Evolutionary conservation across 768 basidiomycete genomes (phyloP).

Genomic region (Cyclocybe aegerita): DNA sequence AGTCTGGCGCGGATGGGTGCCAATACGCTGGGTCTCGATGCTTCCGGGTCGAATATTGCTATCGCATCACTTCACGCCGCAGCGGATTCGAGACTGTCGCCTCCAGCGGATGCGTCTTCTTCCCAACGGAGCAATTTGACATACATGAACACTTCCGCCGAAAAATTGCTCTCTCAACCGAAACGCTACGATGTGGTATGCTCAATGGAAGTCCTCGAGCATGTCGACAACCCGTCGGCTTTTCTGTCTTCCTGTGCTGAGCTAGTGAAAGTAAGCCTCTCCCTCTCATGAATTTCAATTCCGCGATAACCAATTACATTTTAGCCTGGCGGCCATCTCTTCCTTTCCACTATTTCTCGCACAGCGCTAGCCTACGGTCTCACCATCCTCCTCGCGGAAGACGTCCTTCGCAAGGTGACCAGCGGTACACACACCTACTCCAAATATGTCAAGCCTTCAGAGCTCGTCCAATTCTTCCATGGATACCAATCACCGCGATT

Average conservation of each 20-base stretch:
- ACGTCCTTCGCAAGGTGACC: slow-evolving; percentile 75
- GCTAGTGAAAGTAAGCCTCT: slow-evolving; percentile 71
- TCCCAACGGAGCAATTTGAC: too few relatives aligned
- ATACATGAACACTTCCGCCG: slow-evolving; percentile 76
- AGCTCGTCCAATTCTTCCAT: slow-evolving; percentile 83
- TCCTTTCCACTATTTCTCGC: slow-evolving; percentile 93
- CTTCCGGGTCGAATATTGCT: slow-evolving; percentile 81
- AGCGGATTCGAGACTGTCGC: slow-evolving; percentile 63
- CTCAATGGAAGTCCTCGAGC: slow-evolving; percentile 97
- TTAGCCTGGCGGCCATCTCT: slow-evolving; percentile 93
- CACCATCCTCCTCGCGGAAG: slow-evolving; percentile 71
- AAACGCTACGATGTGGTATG: slow-evolving; percentile 89
- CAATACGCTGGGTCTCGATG: slow-evolving; percentile 88
- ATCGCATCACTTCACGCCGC: slow-evolving; percentile 84
- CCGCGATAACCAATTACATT: not conserved
- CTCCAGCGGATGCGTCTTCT: slow-evolving; percentile 24
- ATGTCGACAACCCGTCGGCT: slow-evolving; percentile 87
- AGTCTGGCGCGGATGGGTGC: slow-evolving; percentile 88
- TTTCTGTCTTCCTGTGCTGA: slow-evolving; percentile 83
- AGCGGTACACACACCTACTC: slow-evolving; percentile 89
- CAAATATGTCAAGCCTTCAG: slow-evolving; percentile 87
- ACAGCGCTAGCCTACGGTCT: slow-evolving; percentile 50
- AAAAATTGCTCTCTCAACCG: slow-evolving; percentile 63
- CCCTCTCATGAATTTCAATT: not conserved
- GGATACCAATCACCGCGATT: slow-evolving; percentile 38